Evolutionary conservation across 768 basidiomycete species (phyloP).

Genomic region (Xerocomus potaroensis): DNA sequence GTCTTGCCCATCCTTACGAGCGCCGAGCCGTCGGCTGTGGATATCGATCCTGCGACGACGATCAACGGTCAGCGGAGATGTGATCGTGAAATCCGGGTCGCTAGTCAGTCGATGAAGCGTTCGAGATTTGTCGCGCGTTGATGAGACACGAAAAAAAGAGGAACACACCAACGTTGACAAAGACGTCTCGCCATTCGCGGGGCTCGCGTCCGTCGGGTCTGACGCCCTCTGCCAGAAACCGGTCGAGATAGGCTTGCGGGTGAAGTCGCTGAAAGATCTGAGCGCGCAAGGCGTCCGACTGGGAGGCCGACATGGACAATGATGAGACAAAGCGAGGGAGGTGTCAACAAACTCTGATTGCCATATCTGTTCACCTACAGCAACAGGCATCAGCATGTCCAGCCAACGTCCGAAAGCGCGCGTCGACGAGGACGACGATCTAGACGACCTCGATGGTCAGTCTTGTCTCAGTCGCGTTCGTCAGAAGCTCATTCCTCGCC

Average conservation of each 20-base stretch:
- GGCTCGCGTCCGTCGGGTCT: slow-evolving; percentile 82
- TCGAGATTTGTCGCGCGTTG: too few relatives aligned
- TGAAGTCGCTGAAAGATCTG: slow-evolving; percentile 83
- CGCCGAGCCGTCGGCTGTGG: slow-evolving; percentile 90
- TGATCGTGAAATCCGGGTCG: too few relatives aligned
- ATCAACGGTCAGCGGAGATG: background rate
- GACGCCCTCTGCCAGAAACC: slow-evolving; percentile 73
- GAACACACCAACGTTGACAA: slow-evolving; percentile 72
- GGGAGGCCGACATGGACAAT: slow-evolving; percentile 9
- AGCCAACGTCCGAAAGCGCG: slow-evolving; percentile 11
- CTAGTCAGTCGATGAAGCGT: too few relatives aligned
- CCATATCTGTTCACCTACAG: too few relatives aligned
- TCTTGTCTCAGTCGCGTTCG: background rate
- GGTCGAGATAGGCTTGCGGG: slow-evolving; percentile 81
- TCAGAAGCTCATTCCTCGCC: slow-evolving; percentile 8
- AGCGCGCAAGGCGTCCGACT: slow-evolving; percentile 27
- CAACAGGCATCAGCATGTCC: too few relatives aligned
- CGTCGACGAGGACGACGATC: slow-evolving; percentile 35
- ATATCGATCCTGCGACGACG: slow-evolving; percentile 69
- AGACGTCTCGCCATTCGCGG: slow-evolving; percentile 67
- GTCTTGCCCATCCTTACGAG: slow-evolving; percentile 89
- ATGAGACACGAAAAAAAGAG: too few relatives aligned
- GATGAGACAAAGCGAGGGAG: too few relatives aligned
- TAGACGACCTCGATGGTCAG: slow-evolving; percentile 42
- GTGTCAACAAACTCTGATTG: too few relatives aligned